Conservation (phyloP, 2,329 filamentous ascomycete species). For the Coniochaeta hoffmannii region DNA sequence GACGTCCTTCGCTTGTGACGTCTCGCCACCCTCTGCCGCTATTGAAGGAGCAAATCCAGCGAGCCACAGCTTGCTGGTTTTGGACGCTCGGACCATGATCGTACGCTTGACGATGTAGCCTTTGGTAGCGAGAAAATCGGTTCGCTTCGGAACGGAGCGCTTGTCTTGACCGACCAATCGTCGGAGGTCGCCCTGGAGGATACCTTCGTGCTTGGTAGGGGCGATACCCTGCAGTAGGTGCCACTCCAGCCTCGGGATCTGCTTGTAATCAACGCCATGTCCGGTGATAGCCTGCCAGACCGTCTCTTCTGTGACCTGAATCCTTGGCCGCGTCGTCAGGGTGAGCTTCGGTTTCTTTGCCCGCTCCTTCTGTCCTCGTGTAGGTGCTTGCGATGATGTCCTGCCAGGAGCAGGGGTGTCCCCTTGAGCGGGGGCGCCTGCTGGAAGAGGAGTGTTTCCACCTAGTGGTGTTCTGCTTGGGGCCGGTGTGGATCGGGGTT, state of each 20-base stretch:
- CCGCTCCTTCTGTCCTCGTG: conserved; percentile 2
- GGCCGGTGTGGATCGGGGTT: conserved; percentile 4
- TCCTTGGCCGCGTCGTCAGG: conserved; percentile 16
- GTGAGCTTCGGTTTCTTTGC: neutral
- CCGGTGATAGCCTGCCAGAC: conserved; percentile 55
- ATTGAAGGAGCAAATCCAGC: conserved; percentile 43
- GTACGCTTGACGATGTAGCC: conserved; percentile 57
- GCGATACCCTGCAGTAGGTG: conserved; percentile 50
- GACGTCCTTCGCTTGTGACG: conserved; percentile 14
- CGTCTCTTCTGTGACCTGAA: conserved; percentile 46
- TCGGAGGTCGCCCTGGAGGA: conserved; percentile 50
- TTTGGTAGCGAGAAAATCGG: conserved; percentile 50
- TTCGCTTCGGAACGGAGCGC: conserved; percentile 54
- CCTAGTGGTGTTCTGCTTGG: too few species aligned
- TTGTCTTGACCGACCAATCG: conserved; percentile 54
- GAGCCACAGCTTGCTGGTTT: conserved; percentile 57
- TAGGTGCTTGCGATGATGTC: neutral
- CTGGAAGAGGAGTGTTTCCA: too few species aligned
- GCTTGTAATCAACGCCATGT: conserved; percentile 51
- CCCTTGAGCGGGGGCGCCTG: neutral
- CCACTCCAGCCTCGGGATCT: conserved; percentile 52
- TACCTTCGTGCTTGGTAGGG: conserved; percentile 43
- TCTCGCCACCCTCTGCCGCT: conserved; percentile 24
- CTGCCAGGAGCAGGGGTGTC: neutral
- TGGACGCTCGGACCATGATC: conserved; percentile 48